These are phyloP conservation scores for Arthonia radiata DNA, from an alignment of 495 filamentous ascomycete genomes.

Conservation along the genomic window DNA sequence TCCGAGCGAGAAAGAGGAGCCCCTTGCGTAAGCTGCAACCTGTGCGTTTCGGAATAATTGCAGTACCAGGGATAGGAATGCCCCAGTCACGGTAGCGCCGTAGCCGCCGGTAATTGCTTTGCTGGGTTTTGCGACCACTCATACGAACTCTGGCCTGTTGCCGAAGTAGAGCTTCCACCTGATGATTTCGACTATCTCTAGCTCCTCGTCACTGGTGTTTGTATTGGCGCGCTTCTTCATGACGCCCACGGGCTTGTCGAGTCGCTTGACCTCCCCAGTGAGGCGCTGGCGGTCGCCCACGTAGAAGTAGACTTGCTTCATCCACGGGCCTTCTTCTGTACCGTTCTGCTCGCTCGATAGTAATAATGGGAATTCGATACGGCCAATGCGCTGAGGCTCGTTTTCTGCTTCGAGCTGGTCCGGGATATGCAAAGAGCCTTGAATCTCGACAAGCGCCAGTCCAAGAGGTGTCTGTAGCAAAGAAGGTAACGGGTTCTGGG, in stretches of 20 bases:
- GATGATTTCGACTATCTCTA: slow-evolving; percentile 66
- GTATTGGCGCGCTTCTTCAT: slow-evolving; percentile 23
- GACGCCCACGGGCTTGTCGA: slow-evolving; percentile 52
- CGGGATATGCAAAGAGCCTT: slow-evolving; percentile 60
- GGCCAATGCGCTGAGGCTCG: slow-evolving; percentile 25
- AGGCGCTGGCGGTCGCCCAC: slow-evolving; percentile 76
- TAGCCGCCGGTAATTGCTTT: no score
- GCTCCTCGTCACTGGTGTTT: slow-evolving; percentile 16
- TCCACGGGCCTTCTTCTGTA: slow-evolving; percentile 32
- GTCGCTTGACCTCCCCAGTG: slow-evolving; percentile 70
- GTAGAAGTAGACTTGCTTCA: slow-evolving; percentile 71
- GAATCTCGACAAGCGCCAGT: slow-evolving; percentile 67
- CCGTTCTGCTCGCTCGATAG: slow-evolving; percentile 19
- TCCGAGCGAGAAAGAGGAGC: no score
- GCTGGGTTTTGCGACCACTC: no score
- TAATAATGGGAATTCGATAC: slow-evolving; percentile 42
- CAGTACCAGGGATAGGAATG: no score
- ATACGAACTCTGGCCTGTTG: slow-evolving; percentile 66
- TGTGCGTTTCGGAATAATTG: no score
- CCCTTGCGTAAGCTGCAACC: no score
- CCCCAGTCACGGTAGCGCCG: no score
- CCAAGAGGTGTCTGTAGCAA: slow-evolving; percentile 66
- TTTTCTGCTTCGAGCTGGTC: slow-evolving; percentile 9
- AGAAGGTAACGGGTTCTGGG: slow-evolving; percentile 44
- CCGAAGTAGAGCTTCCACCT: slow-evolving; percentile 78